Evolutionary conservation across 164 flowering plant genomes (phyloP), one percentile per base, ranked within the genome.

Genomic region (Houttuynia cordata): DNA sequence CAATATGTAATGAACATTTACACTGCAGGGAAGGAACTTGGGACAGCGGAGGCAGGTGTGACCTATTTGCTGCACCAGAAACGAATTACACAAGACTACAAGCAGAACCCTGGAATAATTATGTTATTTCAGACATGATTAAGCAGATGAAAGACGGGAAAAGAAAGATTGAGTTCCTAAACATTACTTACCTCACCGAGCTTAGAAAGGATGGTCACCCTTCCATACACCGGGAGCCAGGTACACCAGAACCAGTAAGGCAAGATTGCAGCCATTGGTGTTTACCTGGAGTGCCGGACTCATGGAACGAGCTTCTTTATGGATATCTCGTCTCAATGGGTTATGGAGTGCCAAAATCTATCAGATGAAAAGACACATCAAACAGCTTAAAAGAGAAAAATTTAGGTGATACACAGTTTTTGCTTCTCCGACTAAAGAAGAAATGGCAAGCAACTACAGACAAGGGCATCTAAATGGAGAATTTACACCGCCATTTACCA

Each of bases 261-360:
- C 80, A 83, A 71, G 86, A 83, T 68, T 85, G 89, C 76, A 82
- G 89, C 80, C 89, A 81, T 53, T 83, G 86, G 96, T 84, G 97
- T 68, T 75, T 92, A 18, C 91, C 96, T 4, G 98, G 97, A 62
- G 80, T 87, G 57, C 96, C 96, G 13, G 96, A 83, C 66, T 77
- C 81, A 25, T 81, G 90, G 90, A 86, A 86, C 68, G 78, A 78
- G 65, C 64, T 85, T 70, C 75, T 89, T 40, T 81, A 66, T 60
- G 63, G 63, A 41, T 22, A 54, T 34, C 59, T 66, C 24, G 24
- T 66, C 24, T 66, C 59, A 40, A 25, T 42, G 7, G 52, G 45
- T 57, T 66, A 66, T 41, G 41, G 59, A 22, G 59, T 45, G 14
- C 49, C 49, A 2, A 45, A 14, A 12, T 45, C 51, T 30, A 41